phyloP scores from a whole-genome alignment of 805 yeast species.

The Candida nitratophila region DNA sequence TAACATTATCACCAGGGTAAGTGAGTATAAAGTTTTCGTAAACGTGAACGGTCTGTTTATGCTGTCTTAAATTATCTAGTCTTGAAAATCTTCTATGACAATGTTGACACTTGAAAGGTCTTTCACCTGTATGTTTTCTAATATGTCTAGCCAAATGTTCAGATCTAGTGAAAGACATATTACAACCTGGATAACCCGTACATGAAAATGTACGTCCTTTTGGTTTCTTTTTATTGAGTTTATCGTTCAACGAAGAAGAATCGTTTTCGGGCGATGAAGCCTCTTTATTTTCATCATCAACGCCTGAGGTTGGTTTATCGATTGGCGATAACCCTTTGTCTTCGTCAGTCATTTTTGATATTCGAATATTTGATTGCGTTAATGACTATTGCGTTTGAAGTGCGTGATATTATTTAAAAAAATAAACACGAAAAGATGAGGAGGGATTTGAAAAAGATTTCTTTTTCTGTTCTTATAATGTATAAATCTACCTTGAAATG shows the following conservation, averaged over 20 bases:
- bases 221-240: constrained; percentile 24
- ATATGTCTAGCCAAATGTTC: constrained; percentile 92
- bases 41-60: constrained; percentile 78
- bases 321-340: background rate
- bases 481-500: too few species aligned
- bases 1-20: constrained; percentile 26
- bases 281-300: background rate
- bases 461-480: too few species aligned
- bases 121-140: constrained; percentile 89
- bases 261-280: background rate
- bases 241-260: background rate
- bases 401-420: too few species aligned
- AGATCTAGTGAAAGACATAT: constrained; percentile 82
- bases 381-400: too few species aligned
- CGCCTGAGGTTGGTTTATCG: too few species aligned
- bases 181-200: constrained; percentile 78
- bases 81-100: constrained; percentile 76
- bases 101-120: constrained; percentile 84
- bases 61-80: constrained; percentile 85
- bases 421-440: too few species aligned
- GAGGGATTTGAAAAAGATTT: too few species aligned
- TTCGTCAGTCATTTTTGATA: background rate
- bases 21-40: constrained; percentile 32
- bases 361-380: background rate
- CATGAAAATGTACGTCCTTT: constrained; percentile 76